These are phyloP conservation scores for Dimocarpus longan DNA, from an alignment of 345 rosid genomes.

Conservation along the genomic window DNA sequence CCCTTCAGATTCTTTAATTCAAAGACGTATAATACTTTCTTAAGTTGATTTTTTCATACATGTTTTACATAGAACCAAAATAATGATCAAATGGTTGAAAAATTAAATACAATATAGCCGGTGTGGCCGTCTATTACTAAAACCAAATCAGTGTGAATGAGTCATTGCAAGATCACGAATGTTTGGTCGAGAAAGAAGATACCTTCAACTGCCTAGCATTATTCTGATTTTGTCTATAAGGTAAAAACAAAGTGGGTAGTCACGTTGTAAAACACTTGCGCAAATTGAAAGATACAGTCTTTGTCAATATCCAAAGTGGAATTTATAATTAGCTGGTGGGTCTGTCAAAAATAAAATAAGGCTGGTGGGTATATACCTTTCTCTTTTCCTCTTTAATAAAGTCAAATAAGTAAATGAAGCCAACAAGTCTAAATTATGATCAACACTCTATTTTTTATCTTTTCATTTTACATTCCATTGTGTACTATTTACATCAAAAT, in stretches of 20 bases:
- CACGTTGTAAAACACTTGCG: neutral
- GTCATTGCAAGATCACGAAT: neutral
- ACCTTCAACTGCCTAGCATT: neutral
- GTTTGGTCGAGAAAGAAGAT: neutral
- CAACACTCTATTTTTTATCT: too few relatives aligned
- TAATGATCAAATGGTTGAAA: neutral
- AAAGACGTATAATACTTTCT: too few relatives aligned
- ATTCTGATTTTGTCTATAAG: neutral
- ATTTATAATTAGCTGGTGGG: too few relatives aligned
- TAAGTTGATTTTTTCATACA: too few relatives aligned
- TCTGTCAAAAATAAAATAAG: too few relatives aligned
- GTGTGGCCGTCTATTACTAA: neutral
- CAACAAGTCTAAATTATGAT: too few relatives aligned
- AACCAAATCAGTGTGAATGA: neutral
- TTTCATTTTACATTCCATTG: too few relatives aligned
- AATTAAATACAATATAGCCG: neutral
- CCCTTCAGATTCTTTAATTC: too few relatives aligned
- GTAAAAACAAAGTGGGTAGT: neutral
- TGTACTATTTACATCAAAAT: too few relatives aligned
- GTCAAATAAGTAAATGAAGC: too few relatives aligned
- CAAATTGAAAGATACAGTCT: neutral
- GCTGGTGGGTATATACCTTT: too few relatives aligned
- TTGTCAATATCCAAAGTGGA: neutral
- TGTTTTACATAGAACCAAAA: neutral
- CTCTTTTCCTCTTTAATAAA: too few relatives aligned